phyloP scores from a whole-genome alignment of 257 asterid species.

The Solanum ahanhuiri region DNA sequence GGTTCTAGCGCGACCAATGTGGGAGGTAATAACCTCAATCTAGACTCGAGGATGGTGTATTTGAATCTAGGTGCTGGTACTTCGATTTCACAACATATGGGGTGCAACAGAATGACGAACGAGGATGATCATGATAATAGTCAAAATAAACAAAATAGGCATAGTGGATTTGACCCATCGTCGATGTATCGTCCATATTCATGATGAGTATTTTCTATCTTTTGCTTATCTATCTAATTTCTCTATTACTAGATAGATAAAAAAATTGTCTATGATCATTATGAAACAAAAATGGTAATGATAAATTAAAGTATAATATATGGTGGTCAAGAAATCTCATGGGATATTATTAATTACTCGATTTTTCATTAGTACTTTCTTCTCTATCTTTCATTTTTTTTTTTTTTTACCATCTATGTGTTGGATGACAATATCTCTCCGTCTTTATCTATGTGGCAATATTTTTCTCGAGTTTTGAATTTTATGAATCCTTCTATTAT shows the following conservation, averaged over 20 bases:
- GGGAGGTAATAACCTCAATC: slow-evolving; percentile 14
- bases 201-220: slow-evolving; percentile 29
- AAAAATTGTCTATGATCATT: background rate
- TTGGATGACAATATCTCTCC: background rate
- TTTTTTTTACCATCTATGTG: background rate
- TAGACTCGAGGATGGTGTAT: slow-evolving; percentile 73
- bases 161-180: background rate
- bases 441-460: background rate
- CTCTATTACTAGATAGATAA: background rate
- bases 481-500: too few species aligned
- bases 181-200: slow-evolving; percentile 32
- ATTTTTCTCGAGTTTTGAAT: too few species aligned
- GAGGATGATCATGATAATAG: slow-evolving; percentile 29
- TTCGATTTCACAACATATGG: slow-evolving; percentile 20
- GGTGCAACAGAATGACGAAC: slow-evolving; percentile 22
- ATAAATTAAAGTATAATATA: background rate
- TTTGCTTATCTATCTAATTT: background rate
- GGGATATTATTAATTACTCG: background rate
- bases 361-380: background rate
- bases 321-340: background rate
- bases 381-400: background rate
- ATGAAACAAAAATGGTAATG: background rate
- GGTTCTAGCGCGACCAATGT: slow-evolving; percentile 10
- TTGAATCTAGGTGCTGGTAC: slow-evolving; percentile 41
- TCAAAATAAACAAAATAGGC: slow-evolving; percentile 26